phyloP scores from a whole-genome alignment of 306 rosid genomes.

The Casuarina glauca region DNA sequence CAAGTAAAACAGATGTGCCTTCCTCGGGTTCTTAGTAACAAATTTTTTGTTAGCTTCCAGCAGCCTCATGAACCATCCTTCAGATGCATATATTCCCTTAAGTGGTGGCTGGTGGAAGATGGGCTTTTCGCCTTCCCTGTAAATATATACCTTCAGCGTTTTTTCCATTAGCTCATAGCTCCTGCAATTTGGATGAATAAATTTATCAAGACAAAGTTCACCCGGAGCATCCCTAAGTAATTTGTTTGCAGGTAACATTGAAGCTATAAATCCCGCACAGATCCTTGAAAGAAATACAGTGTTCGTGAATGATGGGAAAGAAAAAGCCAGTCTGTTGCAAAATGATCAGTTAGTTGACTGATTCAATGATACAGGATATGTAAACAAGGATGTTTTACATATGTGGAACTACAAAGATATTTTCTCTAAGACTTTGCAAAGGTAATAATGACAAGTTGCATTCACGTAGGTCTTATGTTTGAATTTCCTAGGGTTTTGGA shows the following conservation, averaged over 20 bases:
- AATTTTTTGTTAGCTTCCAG: constrained; percentile 71
- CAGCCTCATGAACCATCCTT: constrained; percentile 94
- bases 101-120: constrained; percentile 75
- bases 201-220: constrained; percentile 16
- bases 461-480: neutral
- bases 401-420: neutral
- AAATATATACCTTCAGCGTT: constrained; percentile 74
- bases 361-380: neutral
- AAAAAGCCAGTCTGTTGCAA: neutral
- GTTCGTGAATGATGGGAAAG: neutral
- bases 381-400: neutral
- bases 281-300: neutral
- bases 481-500: neutral
- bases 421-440: no score
- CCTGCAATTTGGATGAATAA: constrained; percentile 46
- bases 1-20: constrained; percentile 89
- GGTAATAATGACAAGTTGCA: neutral
- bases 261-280: neutral
- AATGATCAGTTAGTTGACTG: neutral
- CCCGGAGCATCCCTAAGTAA: constrained; percentile 15
- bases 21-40: constrained; percentile 56
- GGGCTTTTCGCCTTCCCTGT: constrained; percentile 76
- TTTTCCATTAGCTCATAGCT: constrained; percentile 94
- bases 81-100: constrained; percentile 90
- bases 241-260: constrained; percentile 21